Evolutionary conservation across 2,329 filamentous ascomycete genomes (phyloP).

Genomic region (Aureobasidium sp.): DNA sequence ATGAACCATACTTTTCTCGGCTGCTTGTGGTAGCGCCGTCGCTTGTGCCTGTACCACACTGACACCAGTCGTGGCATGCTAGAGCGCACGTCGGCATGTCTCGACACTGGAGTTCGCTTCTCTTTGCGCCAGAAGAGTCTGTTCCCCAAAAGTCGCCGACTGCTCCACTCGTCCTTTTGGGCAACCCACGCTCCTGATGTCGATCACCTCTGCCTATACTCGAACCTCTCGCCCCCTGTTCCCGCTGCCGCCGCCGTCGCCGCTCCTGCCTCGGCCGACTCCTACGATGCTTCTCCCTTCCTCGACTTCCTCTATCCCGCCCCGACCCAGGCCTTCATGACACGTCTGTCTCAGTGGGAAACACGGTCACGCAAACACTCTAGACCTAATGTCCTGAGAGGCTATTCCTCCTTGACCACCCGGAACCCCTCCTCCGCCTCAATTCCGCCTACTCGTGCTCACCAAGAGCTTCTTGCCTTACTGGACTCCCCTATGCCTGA

Average conservation of each 20-base stretch:
- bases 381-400: not conserved
- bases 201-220: conserved; percentile 25
- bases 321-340: conserved; percentile 33
- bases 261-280: not conserved
- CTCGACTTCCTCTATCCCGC: conserved; percentile 45
- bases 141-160: conserved; percentile 38
- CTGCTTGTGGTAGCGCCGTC: conserved; percentile 15
- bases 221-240: conserved; percentile 19
- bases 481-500: not conserved
- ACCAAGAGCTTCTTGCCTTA: conserved; percentile 1
- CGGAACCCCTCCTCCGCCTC: not conserved
- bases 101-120: conserved; percentile 50
- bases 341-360: conserved; percentile 12
- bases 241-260: not conserved
- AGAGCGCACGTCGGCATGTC: conserved; percentile 53
- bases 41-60: not conserved
- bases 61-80: conserved; percentile 43
- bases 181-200: conserved; percentile 46
- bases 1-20: conserved; percentile 7
- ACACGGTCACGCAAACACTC: conserved; percentile 3
- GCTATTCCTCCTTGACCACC: conserved; percentile 16
- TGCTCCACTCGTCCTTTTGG: conserved; percentile 51
- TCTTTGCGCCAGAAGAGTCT: conserved; percentile 37
- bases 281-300: conserved; percentile 22
- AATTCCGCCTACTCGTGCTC: not conserved